A percentile compares a stretch with the other conserved stretches of the same genome.
Evolutionary conservation across 108 stramenopile genomes (phyloP).

Genomic region (Chaetoceros muelleri): DNA sequence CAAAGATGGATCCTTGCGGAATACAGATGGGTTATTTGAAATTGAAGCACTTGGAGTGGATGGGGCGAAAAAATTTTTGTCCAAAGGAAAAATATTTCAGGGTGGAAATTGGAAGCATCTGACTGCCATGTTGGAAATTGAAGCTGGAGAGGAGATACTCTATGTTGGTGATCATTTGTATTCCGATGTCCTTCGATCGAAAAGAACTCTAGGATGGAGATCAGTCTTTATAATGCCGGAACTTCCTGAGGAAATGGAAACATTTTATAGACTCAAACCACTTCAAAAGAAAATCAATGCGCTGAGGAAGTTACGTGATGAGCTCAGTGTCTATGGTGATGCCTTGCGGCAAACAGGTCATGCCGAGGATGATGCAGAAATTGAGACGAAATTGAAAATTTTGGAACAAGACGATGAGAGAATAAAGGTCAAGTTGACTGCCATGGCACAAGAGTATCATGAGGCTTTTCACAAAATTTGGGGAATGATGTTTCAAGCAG

Average conservation of each 20-base stretch:
- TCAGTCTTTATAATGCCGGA: constrained; percentile 86
- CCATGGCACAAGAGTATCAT: constrained; percentile 50
- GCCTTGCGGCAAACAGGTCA: constrained; percentile 12
- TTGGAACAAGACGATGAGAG: constrained; percentile 58
- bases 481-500: constrained; percentile 87
- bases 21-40: constrained; percentile 87
- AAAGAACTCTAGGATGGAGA: constrained; percentile 94
- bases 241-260: constrained; percentile 71
- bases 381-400: constrained; percentile 31
- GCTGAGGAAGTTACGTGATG: constrained; percentile 50
- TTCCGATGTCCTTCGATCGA: constrained; percentile 83
- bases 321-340: constrained; percentile 41
- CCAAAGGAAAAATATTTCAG: constrained; percentile 85
- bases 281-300: constrained; percentile 38
- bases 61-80: constrained; percentile 68
- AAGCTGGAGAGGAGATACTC: constrained; percentile 87
- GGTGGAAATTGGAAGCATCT: constrained; percentile 93
- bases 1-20: constrained; percentile 63
- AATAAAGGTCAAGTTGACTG: constrained; percentile 45
- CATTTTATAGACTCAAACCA: constrained; percentile 33
- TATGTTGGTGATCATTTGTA: constrained; percentile 98
- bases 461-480: constrained; percentile 66
- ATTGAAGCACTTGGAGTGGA: constrained; percentile 68
- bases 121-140: constrained; percentile 73
- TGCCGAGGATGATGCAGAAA: constrained; percentile 17